phyloP scores from a whole-genome alignment of 805 yeast genomes.

The Pichia membranifaciens region DNA sequence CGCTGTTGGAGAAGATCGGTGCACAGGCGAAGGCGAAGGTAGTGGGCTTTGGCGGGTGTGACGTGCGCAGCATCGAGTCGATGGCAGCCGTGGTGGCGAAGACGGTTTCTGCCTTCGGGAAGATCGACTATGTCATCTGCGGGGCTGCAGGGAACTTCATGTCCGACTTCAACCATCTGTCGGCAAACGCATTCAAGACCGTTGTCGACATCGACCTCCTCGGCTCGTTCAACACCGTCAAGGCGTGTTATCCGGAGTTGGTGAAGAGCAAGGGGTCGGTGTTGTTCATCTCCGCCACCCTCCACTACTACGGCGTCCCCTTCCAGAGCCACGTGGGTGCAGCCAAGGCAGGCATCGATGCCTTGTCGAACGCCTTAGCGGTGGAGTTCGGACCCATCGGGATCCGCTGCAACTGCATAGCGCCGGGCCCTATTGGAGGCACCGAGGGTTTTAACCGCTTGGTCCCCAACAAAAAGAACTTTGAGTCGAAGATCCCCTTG shows the following conservation, averaged over 20 bases:
- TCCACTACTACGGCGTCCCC: conserved; percentile 86
- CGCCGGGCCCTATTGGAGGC: conserved; percentile 85
- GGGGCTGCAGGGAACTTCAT: conserved; percentile 97
- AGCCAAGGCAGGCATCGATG: conserved; percentile 94
- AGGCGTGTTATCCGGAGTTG: conserved; percentile 69
- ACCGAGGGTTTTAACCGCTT: conserved; percentile 83
- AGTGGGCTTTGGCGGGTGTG: conserved; percentile 64
- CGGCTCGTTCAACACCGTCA: conserved; percentile 85
- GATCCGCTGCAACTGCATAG: conserved; percentile 73
- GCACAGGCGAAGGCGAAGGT: conserved; percentile 42
- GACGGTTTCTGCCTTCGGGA: conserved; percentile 66
- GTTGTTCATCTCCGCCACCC: conserved; percentile 79
- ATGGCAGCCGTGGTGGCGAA: conserved; percentile 55
- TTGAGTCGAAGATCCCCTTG: conserved; percentile 50
- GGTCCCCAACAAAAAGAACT: conserved; percentile 35
- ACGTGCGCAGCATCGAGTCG: conserved; percentile 67
- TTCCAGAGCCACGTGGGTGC: conserved; percentile 89
- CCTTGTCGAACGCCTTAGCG: conserved; percentile 74
- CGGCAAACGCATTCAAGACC: conserved; percentile 82
- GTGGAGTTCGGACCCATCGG: conserved; percentile 92
- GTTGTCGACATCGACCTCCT: conserved; percentile 82
- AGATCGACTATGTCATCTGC: conserved; percentile 81
- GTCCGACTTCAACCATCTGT: conserved; percentile 68
- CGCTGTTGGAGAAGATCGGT: conserved; percentile 52
- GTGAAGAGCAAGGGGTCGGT: conserved; percentile 62